phyloP scores from a whole-genome alignment of 1,284 basidiomycete species.

The Fomes fomentarius region DNA sequence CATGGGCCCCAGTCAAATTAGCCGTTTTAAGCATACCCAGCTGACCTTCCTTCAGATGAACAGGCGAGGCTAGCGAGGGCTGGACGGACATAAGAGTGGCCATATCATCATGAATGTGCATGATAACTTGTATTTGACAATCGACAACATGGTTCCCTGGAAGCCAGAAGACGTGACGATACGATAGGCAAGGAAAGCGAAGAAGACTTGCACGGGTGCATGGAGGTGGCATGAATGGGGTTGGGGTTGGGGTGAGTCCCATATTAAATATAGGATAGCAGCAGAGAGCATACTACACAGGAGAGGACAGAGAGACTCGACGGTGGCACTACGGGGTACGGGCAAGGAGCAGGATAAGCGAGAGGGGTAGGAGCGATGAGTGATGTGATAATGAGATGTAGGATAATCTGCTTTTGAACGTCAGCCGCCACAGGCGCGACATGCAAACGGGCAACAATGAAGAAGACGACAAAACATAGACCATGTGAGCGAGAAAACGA shows the following conservation, averaged over 20 bases:
- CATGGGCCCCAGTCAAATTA: too few relatives aligned
- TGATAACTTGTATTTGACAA: not conserved
- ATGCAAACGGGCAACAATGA: not conserved
- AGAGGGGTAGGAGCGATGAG: not conserved
- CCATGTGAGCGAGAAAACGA: slow-evolving; percentile 1
- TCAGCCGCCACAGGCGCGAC: not conserved
- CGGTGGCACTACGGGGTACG: not conserved
- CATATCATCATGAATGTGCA: not conserved
- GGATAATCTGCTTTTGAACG: not conserved
- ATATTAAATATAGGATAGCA: slow-evolving; percentile 25
- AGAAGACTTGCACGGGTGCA: not conserved
- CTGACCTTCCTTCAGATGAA: too few relatives aligned
- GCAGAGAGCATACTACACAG: slow-evolving; percentile 24
- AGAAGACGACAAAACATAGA: slow-evolving; percentile 3
- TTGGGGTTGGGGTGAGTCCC: not conserved
- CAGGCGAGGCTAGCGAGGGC: too few relatives aligned
- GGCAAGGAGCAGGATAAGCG: not conserved
- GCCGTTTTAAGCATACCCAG: too few relatives aligned
- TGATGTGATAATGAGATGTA: too few relatives aligned
- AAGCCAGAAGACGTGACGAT: slow-evolving; percentile 1
- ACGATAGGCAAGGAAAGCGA: slow-evolving; percentile 5
- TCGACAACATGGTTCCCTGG: slow-evolving; percentile 5
- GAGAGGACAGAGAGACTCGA: slow-evolving; percentile 9
- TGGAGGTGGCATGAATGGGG: not conserved
- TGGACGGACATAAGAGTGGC: too few relatives aligned